Percentiles rank a stretch among this genome's conserved stretches.
phyloP scores from a whole-genome alignment of 441 rosid genomes.

The Melastoma candidum region DNA sequence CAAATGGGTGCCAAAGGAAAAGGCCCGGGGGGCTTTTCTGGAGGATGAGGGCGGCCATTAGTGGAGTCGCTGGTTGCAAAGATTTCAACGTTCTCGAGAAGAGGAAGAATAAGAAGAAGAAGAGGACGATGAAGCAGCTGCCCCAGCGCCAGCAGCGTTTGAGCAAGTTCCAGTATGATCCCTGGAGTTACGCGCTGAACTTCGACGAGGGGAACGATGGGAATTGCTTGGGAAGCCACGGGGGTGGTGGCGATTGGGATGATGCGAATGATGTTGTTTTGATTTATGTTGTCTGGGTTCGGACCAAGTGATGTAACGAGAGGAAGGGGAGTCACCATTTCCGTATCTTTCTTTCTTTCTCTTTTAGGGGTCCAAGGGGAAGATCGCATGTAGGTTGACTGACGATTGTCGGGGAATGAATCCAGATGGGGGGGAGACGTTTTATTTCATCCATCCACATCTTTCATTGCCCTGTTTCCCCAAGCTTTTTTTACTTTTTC shows the following conservation, averaged over 20 bases:
- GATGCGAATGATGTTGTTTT: conserved; percentile 6
- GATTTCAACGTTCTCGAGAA: conserved; percentile 44
- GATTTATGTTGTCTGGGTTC: conserved; percentile 41
- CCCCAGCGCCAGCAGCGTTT: conserved; percentile 22
- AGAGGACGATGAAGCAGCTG: no score
- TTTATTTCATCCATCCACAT: no score
- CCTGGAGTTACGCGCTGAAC: conserved; percentile 84
- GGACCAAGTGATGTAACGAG: conserved; percentile 7
- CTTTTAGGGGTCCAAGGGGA: no score
- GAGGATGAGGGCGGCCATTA: conserved; percentile 26
- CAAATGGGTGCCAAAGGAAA: no score
- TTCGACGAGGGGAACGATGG: conserved; percentile 49
- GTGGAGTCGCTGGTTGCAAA: conserved; percentile 40
- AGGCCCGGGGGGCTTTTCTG: no score
- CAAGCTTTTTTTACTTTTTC: no score
- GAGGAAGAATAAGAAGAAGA: conserved; percentile 20
- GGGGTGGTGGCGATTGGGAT: conserved; percentile 2
- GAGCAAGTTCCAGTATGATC: conserved; percentile 71
- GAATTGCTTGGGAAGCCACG: conserved; percentile 13
- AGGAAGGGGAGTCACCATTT: neutral
- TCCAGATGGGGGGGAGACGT: no score
- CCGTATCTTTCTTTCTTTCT: neutral
- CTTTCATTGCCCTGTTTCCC: no score
- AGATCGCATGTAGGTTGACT: no score
- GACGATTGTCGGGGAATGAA: no score